Evolutionary conservation across 106 monocot genomes (phyloP), one percentile per base, ranked within the genome.

Genomic region (Dendrobium chrysotoxum): DNA sequence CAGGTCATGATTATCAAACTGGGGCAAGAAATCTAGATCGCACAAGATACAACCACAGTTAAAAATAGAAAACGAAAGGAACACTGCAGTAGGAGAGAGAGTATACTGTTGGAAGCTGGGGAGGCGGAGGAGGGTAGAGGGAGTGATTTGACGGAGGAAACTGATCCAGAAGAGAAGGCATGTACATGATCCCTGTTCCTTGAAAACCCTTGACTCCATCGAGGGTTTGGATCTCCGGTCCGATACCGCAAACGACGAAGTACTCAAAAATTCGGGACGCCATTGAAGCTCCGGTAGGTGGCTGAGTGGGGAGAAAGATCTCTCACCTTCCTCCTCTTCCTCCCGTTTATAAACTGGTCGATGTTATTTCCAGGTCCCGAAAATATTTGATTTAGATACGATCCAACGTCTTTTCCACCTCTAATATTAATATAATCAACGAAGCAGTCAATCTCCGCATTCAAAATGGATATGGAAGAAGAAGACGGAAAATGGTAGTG

Each of bases 171-270:
- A 95, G 88, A 25, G 92, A 77, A 5, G 95, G 88, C 84, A 87
- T 86, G 83, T 99, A 99, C 84, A 91, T 84, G 40, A 86, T 85
- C 7, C 78, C 88, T 5, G 77, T 80, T 11, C 95, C 95, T 4
- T 91, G 89, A 81, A 76, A 99, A 10, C 95, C 98, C 82, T 90
- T 92, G 61, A 6, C 79, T 35, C 89, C 91, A 38, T 99, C 95
- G 12, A 99, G 85, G 12, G 95, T 83, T 64, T 80, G 88, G 86
- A 99, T 93, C 84, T 95, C 95, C 40, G 98, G 98, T 21, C 99
- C 99, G 68, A 99, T 84, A 31, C 99, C 99, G 81, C 99, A 99
- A 58, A 99, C 99, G 75, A 95, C 99, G 84, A 99, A 99, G 87
- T 99, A 97, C 88, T 97, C 96, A 82, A 97, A 94, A 57, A 97